Percentiles rank a stretch among this genome's conserved stretches.
Conservation (phyloP, 2,329 filamentous ascomycete species). For the Aspergillus tamarii region DNA sequence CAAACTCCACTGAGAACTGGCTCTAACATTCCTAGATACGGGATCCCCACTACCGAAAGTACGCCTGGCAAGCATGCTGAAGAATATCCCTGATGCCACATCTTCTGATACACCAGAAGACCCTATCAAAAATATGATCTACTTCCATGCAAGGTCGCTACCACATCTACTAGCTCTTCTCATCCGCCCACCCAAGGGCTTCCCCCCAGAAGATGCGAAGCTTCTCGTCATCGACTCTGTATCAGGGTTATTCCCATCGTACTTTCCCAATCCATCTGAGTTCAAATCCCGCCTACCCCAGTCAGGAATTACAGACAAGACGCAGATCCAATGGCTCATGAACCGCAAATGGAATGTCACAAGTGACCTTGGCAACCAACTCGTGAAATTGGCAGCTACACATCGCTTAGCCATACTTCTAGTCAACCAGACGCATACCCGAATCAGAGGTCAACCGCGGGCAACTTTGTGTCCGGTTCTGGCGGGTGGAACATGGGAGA, state of each 20-base stretch:
- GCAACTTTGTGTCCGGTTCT: conserved; percentile 76
- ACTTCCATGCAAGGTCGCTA: conserved; percentile 63
- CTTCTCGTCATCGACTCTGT: conserved; percentile 79
- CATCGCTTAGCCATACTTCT: conserved; percentile 74
- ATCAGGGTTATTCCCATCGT: conserved; percentile 74
- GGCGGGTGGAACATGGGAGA: conserved; percentile 78
- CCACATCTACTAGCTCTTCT: conserved; percentile 73
- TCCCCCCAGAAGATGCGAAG: conserved; percentile 65
- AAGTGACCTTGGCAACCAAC: conserved; percentile 61
- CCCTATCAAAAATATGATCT: conserved; percentile 60
- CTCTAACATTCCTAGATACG: conserved; percentile 45
- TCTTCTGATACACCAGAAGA: conserved; percentile 26
- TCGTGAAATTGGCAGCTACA: conserved; percentile 74
- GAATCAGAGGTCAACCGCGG: conserved; percentile 66
- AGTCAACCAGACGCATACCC: conserved; percentile 80
- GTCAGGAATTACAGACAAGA: conserved; percentile 42
- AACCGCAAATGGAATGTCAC: conserved; percentile 62
- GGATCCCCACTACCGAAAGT: conserved; percentile 51
- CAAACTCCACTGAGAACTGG: background rate
- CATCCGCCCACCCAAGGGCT: conserved; percentile 64
- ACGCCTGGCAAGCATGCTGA: conserved; percentile 54
- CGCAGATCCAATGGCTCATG: conserved; percentile 41
- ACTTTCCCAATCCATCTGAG: conserved; percentile 67
- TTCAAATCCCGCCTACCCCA: conserved; percentile 32
- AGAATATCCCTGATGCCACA: conserved; percentile 14